Evolutionary conservation across 163 green algal species (phyloP).

Genomic region (Scenedesmus sp.): DNA sequence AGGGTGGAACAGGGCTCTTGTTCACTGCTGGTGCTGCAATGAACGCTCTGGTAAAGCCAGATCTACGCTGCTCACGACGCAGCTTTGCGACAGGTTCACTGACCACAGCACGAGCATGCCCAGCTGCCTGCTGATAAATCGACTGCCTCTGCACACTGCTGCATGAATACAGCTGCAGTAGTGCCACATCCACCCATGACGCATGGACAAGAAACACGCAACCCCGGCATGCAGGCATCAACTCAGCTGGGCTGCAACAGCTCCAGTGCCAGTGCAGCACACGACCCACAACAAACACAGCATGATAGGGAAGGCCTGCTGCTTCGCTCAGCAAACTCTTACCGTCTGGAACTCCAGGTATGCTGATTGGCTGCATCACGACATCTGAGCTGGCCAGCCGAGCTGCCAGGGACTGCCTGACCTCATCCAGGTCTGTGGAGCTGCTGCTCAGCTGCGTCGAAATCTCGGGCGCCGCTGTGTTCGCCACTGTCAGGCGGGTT

Average conservation of each 20-base stretch:
- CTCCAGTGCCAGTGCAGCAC: neutral
- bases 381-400: slow-evolving; percentile 10
- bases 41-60: neutral
- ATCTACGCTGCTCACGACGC: neutral
- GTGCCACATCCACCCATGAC: too few species aligned
- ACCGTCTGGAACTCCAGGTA: neutral
- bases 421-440: slow-evolving; percentile 28
- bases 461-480: slow-evolving; percentile 6
- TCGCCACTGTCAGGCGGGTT: neutral
- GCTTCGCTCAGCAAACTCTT: neutral
- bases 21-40: neutral
- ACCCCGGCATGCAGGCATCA: neutral
- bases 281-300: neutral
- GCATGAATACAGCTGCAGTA: neutral
- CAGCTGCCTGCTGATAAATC: neutral
- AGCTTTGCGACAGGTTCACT: neutral
- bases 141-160: neutral
- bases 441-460: neutral
- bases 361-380: neutral
- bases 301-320: neutral
- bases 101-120: neutral
- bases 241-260: neutral
- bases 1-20: neutral
- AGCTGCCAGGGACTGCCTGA: slow-evolving; percentile 25
- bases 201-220: too few species aligned